Evolutionary conservation across 2,329 filamentous ascomycete species (phyloP), one percentile per base, ranked within the genome.

Genomic region (Gnomoniopsis sp.): DNA sequence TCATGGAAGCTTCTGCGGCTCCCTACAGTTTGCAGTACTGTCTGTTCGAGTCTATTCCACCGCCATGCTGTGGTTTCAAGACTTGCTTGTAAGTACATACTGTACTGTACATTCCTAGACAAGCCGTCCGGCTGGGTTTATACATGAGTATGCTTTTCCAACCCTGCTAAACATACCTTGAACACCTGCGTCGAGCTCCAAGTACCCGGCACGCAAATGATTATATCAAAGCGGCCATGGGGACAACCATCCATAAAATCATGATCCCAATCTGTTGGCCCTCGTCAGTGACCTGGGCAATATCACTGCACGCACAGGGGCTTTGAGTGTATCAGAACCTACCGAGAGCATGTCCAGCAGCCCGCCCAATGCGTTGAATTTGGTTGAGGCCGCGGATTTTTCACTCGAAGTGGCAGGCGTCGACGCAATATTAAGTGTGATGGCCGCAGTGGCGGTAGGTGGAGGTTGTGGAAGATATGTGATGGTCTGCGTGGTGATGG

Each of bases 331-430:
- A 47, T 19, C n/a, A 36, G 3, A 12, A 59, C 59, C 0, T 61
- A 61, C 59, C 53, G 52, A 53, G 26, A 59, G 23, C 49, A 41
- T 53, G 49, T 41, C 51, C 15, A 30, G 17, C 15, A 30, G 17
- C n/a, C 22, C 12, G 19, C 30, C 15, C 33, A 30, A 8, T 30
- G 26, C 26, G 8, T 22, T 54, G 15, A 26, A 14, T 3, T 26
- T 41, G 8, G 14, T 15, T 2, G 41, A 12, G 15, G 38, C 41
- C 17, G 26, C 41, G 12, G 51, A 23, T 38, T 44, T 10, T 14
- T n/a, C 51, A 26, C n/a, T 21, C 19, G 34, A 19, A n/a, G 14
- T 3, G 10, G 15, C 19, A 17, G 51, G 30, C 36, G 36, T 15
- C 17, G 36, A 14, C 12, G 12, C 36, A 41, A 4, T 14, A 14